Conservation (phyloP, 202 grass and related monocot genomes). For the Musa balbisiana region DNA sequence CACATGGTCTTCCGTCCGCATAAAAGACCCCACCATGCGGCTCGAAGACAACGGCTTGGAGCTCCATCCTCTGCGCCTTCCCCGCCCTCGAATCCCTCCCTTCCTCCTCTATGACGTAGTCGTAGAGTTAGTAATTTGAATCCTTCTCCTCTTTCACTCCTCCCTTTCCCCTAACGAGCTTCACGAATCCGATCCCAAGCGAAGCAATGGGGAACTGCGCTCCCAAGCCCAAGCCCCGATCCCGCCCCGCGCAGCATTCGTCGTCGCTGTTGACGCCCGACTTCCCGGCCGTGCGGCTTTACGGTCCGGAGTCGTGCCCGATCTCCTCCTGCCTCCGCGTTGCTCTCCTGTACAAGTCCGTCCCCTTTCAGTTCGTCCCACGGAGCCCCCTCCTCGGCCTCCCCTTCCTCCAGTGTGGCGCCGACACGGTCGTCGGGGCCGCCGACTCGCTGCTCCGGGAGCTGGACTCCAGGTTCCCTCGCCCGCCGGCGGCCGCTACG, state of each 20-base stretch:
- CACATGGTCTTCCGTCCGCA: background rate
- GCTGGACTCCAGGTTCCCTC: constrained; percentile 64
- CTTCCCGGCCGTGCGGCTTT: constrained; percentile 41
- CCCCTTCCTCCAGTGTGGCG: constrained; percentile 66
- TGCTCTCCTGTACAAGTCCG: constrained; percentile 79
- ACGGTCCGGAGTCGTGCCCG: constrained; percentile 76
- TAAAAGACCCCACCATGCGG: background rate
- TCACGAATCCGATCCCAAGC: background rate
- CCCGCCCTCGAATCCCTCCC: constrained; percentile 10
- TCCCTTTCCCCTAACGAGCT: no score
- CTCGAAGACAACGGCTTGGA: background rate
- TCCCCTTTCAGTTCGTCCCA: constrained; percentile 63
- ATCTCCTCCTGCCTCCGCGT: constrained; percentile 66
- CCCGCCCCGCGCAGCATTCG: constrained; percentile 1
- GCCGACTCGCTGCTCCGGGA: constrained; percentile 54
- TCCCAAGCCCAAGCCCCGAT: constrained; percentile 23
- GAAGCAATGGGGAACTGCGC: constrained; percentile 38
- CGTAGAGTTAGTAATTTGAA: background rate
- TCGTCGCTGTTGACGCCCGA: constrained; percentile 3
- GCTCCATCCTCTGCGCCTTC: constrained; percentile 20
- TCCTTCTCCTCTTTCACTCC: background rate
- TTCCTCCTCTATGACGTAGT: background rate
- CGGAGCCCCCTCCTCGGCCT: constrained; percentile 59
- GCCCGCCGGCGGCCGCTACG: constrained; percentile 32
- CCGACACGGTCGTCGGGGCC: constrained; percentile 48